These are phyloP conservation scores for Kingdonia uniflora DNA, from an alignment of 164 flowering plant genomes.

Conservation along the genomic window DNA sequence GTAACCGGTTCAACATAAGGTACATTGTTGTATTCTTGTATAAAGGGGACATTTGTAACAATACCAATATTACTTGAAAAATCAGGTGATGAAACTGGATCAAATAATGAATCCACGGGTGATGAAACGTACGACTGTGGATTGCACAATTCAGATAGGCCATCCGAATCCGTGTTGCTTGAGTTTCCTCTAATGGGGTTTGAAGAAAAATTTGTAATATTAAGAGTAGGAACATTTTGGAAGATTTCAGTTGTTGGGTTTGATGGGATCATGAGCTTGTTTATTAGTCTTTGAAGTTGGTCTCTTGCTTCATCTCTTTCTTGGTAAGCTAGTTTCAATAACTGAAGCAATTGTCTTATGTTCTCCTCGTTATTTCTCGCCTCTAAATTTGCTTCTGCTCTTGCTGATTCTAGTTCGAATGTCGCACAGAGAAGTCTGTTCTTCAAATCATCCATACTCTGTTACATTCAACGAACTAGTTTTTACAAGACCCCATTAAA, in stretches of 20 bases:
- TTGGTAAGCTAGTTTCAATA: constrained; percentile 32
- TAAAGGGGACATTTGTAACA: constrained; percentile 19
- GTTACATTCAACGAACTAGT: constrained; percentile 1
- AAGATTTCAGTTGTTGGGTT: neutral
- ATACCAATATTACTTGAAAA: constrained; percentile 24
- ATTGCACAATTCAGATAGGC: constrained; percentile 36
- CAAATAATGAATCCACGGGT: constrained; percentile 51
- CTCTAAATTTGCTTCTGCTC: constrained; percentile 41
- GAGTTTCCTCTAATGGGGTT: too few species aligned
- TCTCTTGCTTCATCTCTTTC: constrained; percentile 75
- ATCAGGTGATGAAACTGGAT: constrained; percentile 45
- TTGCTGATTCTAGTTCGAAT: constrained; percentile 42
- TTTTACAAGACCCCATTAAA: too few species aligned
- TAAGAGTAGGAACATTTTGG: neutral
- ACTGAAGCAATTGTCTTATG: constrained; percentile 29
- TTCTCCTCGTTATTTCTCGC: constrained; percentile 34
- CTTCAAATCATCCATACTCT: constrained; percentile 51
- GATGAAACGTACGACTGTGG: constrained; percentile 42
- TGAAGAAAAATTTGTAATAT: too few species aligned
- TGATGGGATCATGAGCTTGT: constrained; percentile 15
- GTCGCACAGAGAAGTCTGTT: constrained; percentile 34
- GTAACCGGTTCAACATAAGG: neutral
- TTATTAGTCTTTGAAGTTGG: constrained; percentile 35
- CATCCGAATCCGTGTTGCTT: constrained; percentile 4
- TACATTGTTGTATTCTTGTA: constrained; percentile 11